Percentiles rank a stretch among this genome's conserved stretches.
Conservation (phyloP, 2,329 filamentous ascomycete species). For the Hypoxylon sp. region DNA sequence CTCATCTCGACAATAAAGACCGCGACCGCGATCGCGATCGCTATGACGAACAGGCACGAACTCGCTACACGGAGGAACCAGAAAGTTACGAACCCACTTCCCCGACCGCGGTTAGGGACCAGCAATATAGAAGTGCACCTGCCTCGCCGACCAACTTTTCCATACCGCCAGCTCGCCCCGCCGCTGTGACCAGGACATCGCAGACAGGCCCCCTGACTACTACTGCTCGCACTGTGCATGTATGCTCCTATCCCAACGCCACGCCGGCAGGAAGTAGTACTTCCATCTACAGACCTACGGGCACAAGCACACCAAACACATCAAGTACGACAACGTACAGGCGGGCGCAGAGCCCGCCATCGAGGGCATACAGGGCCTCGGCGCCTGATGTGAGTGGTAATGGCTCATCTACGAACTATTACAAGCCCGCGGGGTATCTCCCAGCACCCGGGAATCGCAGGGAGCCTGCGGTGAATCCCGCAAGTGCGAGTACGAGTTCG, state of each 20-base stretch:
- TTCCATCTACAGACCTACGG: constrained; percentile 8
- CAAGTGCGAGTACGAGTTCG: not conserved
- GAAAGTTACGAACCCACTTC: constrained; percentile 1
- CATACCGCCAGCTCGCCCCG: not conserved
- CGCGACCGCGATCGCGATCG: not conserved
- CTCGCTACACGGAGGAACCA: constrained; percentile 3
- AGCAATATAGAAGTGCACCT: not conserved
- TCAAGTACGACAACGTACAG: constrained; percentile 5
- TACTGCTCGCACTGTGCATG: not conserved
- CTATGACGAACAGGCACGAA: constrained; percentile 5
- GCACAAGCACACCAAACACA: not conserved
- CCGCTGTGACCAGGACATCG: not conserved
- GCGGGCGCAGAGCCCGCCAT: constrained; percentile 27
- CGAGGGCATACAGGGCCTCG: constrained; percentile 28
- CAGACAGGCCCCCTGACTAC: not conserved
- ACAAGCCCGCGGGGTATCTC: constrained; percentile 14
- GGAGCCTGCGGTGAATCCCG: not conserved
- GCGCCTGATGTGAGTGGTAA: constrained; percentile 30
- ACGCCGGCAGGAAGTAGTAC: constrained; percentile 7
- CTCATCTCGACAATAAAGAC: not conserved
- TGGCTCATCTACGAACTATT: not conserved
- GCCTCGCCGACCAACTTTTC: not conserved
- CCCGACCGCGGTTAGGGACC: not conserved
- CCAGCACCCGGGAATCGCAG: not conserved
- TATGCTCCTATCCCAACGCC: not conserved